Conservation (phyloP, 345 rosid species). For the Aquilaria malaccensis region DNA sequence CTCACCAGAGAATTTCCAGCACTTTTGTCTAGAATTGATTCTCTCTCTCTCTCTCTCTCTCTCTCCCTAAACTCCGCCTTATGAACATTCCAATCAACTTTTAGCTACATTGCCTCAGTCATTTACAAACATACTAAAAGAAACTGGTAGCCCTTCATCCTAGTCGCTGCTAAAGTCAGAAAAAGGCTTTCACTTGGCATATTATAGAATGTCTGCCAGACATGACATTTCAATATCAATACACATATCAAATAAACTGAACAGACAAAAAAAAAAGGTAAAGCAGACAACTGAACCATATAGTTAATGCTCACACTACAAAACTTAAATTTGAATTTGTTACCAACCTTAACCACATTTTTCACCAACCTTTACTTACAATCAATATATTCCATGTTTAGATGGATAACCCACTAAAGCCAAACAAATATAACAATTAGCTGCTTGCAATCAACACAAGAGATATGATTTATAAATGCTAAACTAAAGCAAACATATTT, state of each 20-base stretch:
- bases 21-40: no score
- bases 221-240: not conserved
- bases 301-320: not conserved
- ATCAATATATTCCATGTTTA: not conserved
- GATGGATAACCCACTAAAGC: not conserved
- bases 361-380: not conserved
- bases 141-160: no score
- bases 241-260: not conserved
- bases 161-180: no score
- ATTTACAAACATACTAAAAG: no score
- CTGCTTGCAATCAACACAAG: not conserved
- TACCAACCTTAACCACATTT: not conserved
- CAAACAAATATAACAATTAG: not conserved
- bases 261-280: not conserved
- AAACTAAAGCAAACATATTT: slow-evolving; percentile 1
- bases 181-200: not conserved
- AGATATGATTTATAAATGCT: not conserved
- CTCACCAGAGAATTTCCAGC: no score
- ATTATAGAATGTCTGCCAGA: not conserved
- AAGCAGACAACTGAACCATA: not conserved
- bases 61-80: no score
- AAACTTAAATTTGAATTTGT: not conserved
- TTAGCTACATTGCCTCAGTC: no score
- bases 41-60: no score
- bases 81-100: no score